phyloP scores from a whole-genome alignment of 1,139 yeast species.

The Meyerozyma guilliermondii region DNA sequence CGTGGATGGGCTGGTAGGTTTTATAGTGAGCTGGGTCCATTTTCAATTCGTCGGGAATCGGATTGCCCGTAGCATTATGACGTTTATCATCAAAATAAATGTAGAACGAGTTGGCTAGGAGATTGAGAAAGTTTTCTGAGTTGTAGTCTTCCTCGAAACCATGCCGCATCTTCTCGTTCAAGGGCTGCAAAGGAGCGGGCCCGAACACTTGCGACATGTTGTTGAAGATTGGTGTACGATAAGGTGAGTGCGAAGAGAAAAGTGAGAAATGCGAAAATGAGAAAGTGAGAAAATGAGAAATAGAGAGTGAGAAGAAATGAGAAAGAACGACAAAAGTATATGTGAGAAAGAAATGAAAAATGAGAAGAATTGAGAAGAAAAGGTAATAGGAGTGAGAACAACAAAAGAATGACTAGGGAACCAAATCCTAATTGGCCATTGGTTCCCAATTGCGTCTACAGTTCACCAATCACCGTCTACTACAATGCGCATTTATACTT shows the following conservation, averaged over 20 bases:
- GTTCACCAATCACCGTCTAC: no score
- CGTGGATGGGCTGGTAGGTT: conserved; percentile 67
- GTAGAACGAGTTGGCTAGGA: conserved; percentile 67
- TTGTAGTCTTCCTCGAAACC: conserved; percentile 72
- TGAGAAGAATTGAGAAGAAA: no score
- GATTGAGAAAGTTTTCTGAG: conserved; percentile 59
- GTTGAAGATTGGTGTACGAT: no score
- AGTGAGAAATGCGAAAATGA: not conserved
- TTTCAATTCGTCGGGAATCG: conserved; percentile 56
- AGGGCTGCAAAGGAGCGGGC: conserved; percentile 34
- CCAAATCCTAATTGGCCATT: no score
- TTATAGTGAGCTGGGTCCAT: conserved; percentile 35
- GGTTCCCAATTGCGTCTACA: no score
- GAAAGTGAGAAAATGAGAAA: no score
- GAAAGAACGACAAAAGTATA: no score
- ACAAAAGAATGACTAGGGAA: no score
- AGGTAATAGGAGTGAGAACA: no score
- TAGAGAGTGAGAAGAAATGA: no score
- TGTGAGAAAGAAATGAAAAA: no score
- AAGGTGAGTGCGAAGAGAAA: not conserved
- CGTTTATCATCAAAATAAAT: conserved; percentile 86
- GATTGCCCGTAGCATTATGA: conserved; percentile 86
- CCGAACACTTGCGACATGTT: conserved; percentile 12
- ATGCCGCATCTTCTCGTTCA: conserved; percentile 62
- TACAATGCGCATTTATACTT: no score